Evolutionary conservation across 306 rosid species (phyloP), one percentile per base, ranked within the genome.

Genomic region (Comarum palustre): DNA sequence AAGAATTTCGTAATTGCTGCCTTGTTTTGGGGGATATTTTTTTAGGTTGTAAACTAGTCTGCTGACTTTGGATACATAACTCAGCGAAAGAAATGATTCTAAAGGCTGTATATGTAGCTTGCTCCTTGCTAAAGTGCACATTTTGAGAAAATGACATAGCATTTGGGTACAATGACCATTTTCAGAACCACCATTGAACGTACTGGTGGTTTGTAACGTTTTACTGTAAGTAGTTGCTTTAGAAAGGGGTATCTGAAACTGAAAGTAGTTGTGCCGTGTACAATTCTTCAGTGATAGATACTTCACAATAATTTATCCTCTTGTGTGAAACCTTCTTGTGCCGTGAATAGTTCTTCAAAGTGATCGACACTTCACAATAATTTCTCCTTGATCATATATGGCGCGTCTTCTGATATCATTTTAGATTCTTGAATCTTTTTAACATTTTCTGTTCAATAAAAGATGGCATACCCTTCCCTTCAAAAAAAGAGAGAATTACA

Each of bases 31-130:
- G 78, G 75, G 69, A 78, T 77, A 67, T 78, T 84, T 82, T 86
- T 79, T 76, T 83, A 86, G 90, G 80, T 39, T 83, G 84, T 87
- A 76, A 77, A 79, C 87, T 84, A 74, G 81, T 81, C 66, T 78
- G 72, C 83, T 81, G 83, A 84, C 83, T 76, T 67, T 81, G 70
- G 76, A 78, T 84, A 78, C 85, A 77, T 52, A 47, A 52, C 72
- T 63, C 73, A 59, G 79, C 73, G 42, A 82, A 12, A 75, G 82
- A 79, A 80, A 61, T 70, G 83, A 84, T 60, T 84, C 51, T 74
- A 72, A 73, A 81, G 82, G 84, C 76, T 72, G 76, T 82, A 8
- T 63, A 29, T 63, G 73, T 78, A 57, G 20, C 34, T 67, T 65
- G 46, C 52, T 45, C 50, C 74, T 62, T 41, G 76, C 66, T 14